Evolutionary conservation across 108 stramenopile species (phyloP), one percentile per base, ranked within the genome.

Genomic region (Fragilariopsis cylindrus): DNA sequence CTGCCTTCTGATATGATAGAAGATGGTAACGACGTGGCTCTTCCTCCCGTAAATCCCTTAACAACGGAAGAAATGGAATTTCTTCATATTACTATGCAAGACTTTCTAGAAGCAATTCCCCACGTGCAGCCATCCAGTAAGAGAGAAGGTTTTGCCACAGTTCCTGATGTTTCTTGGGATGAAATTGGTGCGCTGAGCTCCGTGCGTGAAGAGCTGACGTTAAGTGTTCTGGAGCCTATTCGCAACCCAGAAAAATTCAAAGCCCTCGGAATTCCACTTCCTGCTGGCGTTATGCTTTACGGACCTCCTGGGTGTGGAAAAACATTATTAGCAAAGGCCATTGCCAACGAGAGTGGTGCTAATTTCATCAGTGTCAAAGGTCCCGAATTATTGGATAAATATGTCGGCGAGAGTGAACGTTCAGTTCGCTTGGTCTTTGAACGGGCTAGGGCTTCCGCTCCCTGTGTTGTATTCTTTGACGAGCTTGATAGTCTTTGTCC

Each of bases 251-350:
- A 99, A 85, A 91, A 87, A 52, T 96, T 96, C 70, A 72, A 83
- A 57, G 81, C 80, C 2, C 81, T 94, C 53, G 93, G 96, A 41
- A 76, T 96, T 47, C 83, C 95, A 7, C 81, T 97, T n/a, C 97
- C 97, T 7, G 95, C 94, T 6, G 98, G 98, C 39, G 90, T 96
- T 7, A 75, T 99, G 63, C 74, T 98, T 16, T 97, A 97, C 72
- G 98, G 98, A 7, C 98, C 98, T n/a, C 97, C 97, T 4, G 98
- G 98, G 41, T 99, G 98, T 80, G 98, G 98, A 13, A 99, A 99
- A 82, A 99, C 99, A 6, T 76, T 99, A 42, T 82, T 99, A 65
- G 99, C 99, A 49, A 98, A 99, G 81, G 99, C 99, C 3, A 94
- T 99, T 75, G 99, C 99, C 76, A 91, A 97, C 69, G 98, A 99